Evolutionary conservation across 345 rosid genomes (phyloP), one percentile per base, ranked within the genome.

Genomic region (Eucalyptus melliodora): DNA sequence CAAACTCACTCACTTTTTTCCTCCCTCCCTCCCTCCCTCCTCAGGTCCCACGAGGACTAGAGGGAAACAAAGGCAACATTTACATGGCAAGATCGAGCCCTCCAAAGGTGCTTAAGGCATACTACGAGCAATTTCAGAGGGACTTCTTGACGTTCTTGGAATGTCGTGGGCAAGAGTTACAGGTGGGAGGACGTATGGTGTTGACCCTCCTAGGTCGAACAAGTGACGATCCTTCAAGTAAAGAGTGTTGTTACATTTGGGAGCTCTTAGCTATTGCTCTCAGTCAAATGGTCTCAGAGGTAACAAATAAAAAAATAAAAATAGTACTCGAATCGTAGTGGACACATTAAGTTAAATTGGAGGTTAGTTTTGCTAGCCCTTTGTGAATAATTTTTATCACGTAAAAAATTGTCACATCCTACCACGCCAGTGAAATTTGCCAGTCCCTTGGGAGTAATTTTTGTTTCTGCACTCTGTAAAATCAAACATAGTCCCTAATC

Each of bases 261-360:
- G 94, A 94, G 90, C 94, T 95, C 77, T 19, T 95, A 88, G 93
- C 95, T 16, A 47, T 85, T 81, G 95, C 92, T 87, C 94, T 95
- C 88, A n/a, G 85, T 27, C 88, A 91, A 91, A 92, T 95, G 94
- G 94, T 92, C 50, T 50, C 50, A n/a, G 93, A 95, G 95, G 96
- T 95, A 90, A 62, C 72, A 30, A 62, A 62, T 62, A 34, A 42
- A 7, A 30, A 30, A 2, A 27, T 62, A 17, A 30, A 62, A 62
- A 62, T n/a, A 55, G 59, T 0, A 55, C 59, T 55, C 3, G 59
- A 55, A 55, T 3, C 4, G 24, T 19, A 5, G 4, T 21, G 59
- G 59, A 21, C 24, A 55, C 59, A 55, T 55, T 55, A 55, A 55
- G 59, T 17, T 55, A 55, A 53, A 55, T 17, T 55, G 21, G 23